Percentiles rank a stretch among this genome's conserved stretches.
Evolutionary conservation across 2,329 filamentous ascomycete genomes (phyloP).

Genomic region (Calycina marina): DNA sequence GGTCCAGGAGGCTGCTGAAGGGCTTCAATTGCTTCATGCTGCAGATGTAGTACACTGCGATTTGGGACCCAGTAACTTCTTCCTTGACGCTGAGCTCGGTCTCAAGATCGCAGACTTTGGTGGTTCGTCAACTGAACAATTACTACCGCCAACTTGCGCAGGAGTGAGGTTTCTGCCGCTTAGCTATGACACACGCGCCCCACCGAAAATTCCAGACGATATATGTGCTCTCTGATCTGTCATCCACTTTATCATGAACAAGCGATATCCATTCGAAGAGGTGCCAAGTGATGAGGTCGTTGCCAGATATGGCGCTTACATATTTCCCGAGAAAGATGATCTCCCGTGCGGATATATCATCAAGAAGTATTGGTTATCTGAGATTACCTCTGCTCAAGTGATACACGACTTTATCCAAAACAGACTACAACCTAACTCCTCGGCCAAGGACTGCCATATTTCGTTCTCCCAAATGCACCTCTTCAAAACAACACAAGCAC

Average conservation of each 20-base stretch:
- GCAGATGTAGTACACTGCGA: constrained; percentile 27
- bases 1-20: constrained; percentile 23
- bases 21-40: constrained; percentile 23
- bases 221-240: constrained; percentile 24
- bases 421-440: too few relatives aligned
- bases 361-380: constrained; percentile 18
- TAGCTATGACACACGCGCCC: constrained; percentile 16
- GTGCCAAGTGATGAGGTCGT: constrained; percentile 20
- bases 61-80: constrained; percentile 26
- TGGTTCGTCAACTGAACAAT: constrained; percentile 21
- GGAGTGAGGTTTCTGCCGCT: constrained; percentile 15
- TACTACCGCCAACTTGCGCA: constrained; percentile 12
- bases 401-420: neutral
- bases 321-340: constrained; percentile 19
- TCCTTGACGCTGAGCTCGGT: constrained; percentile 23
- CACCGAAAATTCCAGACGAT: constrained; percentile 19
- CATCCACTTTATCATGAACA: constrained; percentile 24
- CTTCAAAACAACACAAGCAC: too few relatives aligned
- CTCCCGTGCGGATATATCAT: constrained; percentile 20
- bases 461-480: too few relatives aligned
- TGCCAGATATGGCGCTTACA: constrained; percentile 13
- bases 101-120: constrained; percentile 26
- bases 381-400: constrained; percentile 3
- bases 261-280: constrained; percentile 20
- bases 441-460: too few relatives aligned